A percentile compares a stretch with the other conserved stretches of the same genome.
Conservation (phyloP, 2,329 filamentous ascomycete species). For the Ceratocystis colombiana region DNA sequence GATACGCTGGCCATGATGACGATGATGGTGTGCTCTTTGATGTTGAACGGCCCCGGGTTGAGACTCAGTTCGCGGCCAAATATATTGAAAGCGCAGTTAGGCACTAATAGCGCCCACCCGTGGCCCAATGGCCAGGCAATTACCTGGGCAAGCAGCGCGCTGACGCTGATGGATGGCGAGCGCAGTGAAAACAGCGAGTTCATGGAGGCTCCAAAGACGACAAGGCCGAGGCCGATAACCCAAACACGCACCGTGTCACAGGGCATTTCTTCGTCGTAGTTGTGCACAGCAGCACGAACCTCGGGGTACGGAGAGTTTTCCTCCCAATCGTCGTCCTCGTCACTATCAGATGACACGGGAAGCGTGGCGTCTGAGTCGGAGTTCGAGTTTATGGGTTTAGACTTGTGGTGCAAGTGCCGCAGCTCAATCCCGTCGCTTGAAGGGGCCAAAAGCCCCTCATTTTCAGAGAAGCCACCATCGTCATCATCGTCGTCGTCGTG, state of each 20-base stretch:
- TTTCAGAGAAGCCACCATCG: conserved; percentile 37
- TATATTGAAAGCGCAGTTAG: conserved; percentile 40
- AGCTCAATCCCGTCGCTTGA: conserved; percentile 32
- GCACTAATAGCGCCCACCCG: conserved; percentile 49
- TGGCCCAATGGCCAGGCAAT: conserved; percentile 55
- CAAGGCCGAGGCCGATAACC: conserved; percentile 50
- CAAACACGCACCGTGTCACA: conserved; percentile 58
- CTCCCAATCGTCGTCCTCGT: conserved; percentile 31
- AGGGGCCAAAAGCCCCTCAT: conserved; percentile 46
- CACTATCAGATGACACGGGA: conserved; percentile 23
- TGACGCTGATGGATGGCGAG: conserved; percentile 51
- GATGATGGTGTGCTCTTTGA: conserved; percentile 60
- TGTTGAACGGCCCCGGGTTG: conserved; percentile 60
- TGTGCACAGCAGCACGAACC: conserved; percentile 53
- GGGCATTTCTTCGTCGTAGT: conserved; percentile 54
- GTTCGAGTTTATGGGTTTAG: conserved; percentile 24
- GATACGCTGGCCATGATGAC: conserved; percentile 62
- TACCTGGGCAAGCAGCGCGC: conserved; percentile 52
- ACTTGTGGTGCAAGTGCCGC: conserved; percentile 24
- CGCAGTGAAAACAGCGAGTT: conserved; percentile 56
- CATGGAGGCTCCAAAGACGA: conserved; percentile 48
- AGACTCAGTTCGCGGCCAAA: conserved; percentile 48
- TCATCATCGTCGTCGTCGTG: background rate
- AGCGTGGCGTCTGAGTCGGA: conserved; percentile 26
- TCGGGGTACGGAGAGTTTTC: conserved; percentile 58